Conservation (phyloP, 2,329 filamentous ascomycete genomes). For the Neophaeococcomyces aloes region DNA sequence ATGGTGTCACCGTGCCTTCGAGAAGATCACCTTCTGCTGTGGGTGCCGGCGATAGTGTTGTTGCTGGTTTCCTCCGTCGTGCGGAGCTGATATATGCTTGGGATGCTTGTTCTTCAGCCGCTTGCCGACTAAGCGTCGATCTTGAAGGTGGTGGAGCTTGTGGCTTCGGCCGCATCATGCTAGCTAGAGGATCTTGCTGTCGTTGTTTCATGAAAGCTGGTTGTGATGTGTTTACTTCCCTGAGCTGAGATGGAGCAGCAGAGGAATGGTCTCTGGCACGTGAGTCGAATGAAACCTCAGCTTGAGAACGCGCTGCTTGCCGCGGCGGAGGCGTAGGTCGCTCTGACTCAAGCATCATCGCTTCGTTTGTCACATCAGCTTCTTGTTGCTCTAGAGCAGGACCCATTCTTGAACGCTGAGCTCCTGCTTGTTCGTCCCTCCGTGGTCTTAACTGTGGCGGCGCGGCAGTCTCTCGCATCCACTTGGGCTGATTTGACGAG, state of each 20-base stretch:
- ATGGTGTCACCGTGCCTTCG: slow-evolving; percentile 32
- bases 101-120: slow-evolving; percentile 66
- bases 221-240: slow-evolving; percentile 30
- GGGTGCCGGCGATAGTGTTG: slow-evolving; percentile 34
- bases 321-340: slow-evolving; percentile 42
- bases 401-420: slow-evolving; percentile 16
- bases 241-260: slow-evolving; percentile 35
- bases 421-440: slow-evolving; percentile 9
- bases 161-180: slow-evolving; percentile 11
- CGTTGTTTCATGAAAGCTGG: slow-evolving; percentile 50
- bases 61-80: slow-evolving; percentile 59
- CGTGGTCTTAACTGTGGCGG: slow-evolving; percentile 14
- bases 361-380: slow-evolving; percentile 37
- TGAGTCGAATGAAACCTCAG: slow-evolving; percentile 12
- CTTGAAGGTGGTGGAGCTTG: slow-evolving; percentile 41
- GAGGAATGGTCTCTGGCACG: slow-evolving; percentile 40
- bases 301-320: slow-evolving; percentile 14
- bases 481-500: slow-evolving; percentile 71
- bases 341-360: slow-evolving; percentile 65
- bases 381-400: slow-evolving; percentile 6
- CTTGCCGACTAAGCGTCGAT: slow-evolving; percentile 58
- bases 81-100: slow-evolving; percentile 83
- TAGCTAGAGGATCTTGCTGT: slow-evolving; percentile 24
- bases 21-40: slow-evolving; percentile 54
- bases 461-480: slow-evolving; percentile 67